Evolutionary conservation across 495 filamentous ascomycete species (phyloP), one percentile per base, ranked within the genome.

Genomic region (Aspergillus steynii): DNA sequence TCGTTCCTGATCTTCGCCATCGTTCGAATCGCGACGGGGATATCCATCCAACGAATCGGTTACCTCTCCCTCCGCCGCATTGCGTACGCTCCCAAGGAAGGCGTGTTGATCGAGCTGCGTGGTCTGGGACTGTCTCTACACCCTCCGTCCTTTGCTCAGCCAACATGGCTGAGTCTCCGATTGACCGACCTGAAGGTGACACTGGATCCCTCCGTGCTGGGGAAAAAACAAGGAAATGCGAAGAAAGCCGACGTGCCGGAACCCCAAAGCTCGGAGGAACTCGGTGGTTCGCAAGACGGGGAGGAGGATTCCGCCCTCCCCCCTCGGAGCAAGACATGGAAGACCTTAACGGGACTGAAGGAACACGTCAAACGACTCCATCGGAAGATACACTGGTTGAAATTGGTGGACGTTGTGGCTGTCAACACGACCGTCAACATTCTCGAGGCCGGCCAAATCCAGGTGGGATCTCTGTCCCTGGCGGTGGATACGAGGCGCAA

Each of bases 1-100:
- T 91, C 93, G 60, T 98, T 99, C 70, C 86, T 98, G 57, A 74
- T 97, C 58, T 97, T 99, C 74, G 95, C 96, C 61, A 85, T 97
- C 62, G 78, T 98, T 60, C 91, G 95, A 25, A 92, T 97, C 65
- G 74, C 95, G 58, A 97, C 94, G 58, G 96, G 95, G 56, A 80
- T 99, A 47, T 99, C 95, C 2, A 97, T 99, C 64, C 95, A 99
- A 74, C 88, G 95, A 54, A 81, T 98, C 55, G 95, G 95, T 29
- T 96, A 93, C 65, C 88, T 94, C 61, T 96, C 93, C 29, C 80
- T 99, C 54, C 88, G 93, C 62, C 89, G 93, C 57, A 90, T 98
- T 55, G 86, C 90, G 56, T 97, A 96, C 74, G 88, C 89, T 14
- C 91, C 91, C 26, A 86, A 78, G 71, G 90, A 96, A 81, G 95